Conservation (phyloP, 208 protist genomes). For the Novymonas esmeraldas region DNA sequence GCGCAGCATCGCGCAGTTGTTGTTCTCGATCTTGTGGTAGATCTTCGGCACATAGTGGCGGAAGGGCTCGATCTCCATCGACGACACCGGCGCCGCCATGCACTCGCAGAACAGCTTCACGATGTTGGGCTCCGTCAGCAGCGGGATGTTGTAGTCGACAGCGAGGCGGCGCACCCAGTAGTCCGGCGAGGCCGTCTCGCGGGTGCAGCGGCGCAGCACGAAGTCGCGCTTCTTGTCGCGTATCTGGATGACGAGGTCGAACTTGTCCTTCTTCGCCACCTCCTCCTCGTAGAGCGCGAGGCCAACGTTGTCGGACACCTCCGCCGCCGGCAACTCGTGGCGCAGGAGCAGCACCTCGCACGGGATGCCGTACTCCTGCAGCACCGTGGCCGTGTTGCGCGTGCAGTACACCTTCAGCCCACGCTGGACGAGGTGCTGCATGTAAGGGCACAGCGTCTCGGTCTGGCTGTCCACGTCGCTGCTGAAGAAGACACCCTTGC, state of each 20-base stretch:
- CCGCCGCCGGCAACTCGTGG: constrained; percentile 25
- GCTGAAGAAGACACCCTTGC: constrained; percentile 88
- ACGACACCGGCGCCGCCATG: constrained; percentile 37
- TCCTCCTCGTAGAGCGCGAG: constrained; percentile 47
- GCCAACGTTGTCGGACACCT: constrained; percentile 2
- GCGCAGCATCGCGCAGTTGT: constrained; percentile 87
- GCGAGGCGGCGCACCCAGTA: constrained; percentile 91
- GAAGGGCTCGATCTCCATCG: constrained; percentile 86
- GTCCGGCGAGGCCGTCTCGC: constrained; percentile 64
- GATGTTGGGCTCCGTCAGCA: constrained; percentile 88
- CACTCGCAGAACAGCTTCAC: constrained; percentile 81
- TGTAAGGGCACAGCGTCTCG: constrained; percentile 57
- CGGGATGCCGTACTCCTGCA: constrained; percentile 78
- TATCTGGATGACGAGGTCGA: constrained; percentile 91
- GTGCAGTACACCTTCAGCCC: constrained; percentile 70
- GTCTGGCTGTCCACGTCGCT: constrained; percentile 56
- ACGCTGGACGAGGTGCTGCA: constrained; percentile 43
- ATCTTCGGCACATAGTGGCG: constrained; percentile 87
- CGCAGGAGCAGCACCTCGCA: constrained; percentile 62
- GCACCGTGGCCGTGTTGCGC: constrained; percentile 76
- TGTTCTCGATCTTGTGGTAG: constrained; percentile 91
- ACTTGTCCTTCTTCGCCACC: constrained; percentile 64
- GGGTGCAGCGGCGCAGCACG: constrained; percentile 74
- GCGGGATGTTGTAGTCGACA: constrained; percentile 90
- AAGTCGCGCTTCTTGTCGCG: constrained; percentile 87